Base-by-base conservation (phyloP, 164 flowering plant genomes). In the Nymphaea thermarum region DNA sequence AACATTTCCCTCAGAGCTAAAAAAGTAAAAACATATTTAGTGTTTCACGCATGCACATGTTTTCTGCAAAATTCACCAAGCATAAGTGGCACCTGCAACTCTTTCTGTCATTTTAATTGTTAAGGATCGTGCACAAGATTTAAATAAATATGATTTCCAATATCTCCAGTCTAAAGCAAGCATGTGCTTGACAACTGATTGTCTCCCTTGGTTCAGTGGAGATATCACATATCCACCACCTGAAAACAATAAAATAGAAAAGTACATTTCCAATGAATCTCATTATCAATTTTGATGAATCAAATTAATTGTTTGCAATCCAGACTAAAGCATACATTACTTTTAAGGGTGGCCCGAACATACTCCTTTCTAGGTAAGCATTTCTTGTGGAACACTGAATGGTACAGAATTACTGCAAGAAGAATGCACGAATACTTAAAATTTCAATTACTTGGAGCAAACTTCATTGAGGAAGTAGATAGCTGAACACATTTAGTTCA, bases 171-270 rank as follows among this genome's bases (percentile, higher is more conserved):
- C 97, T 62, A 91, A 79, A 16, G 97, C 86, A 73, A 91, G 89
- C 98, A 94, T 94, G 81, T 94, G 96, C 70, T 85, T 94, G 7
- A 94, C 92, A 63, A 91, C 83, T 17, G 93, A 88, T 51, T 81
- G 79, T 66, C 82, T 87, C 42, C 93, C 95, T 64, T 85, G 80
- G 73, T 82, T 81, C 15, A 82, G 72, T 1, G 98, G 97, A 72
- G 89, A 77, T 67, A 91, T 78, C 25, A 91, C 91, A 72, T 82
- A 94, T 70, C 98, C 98, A 59, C 98, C 98, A 77, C 98, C 98
- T 93, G 79, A 74, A 75, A 68, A 42, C 1, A 51, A 51, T 15
- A 51, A 51, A 51, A 51, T 51, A 15, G 57, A 15, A 4, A 51
- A 51, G 8, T 51, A 51, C 57, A 51, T 51, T 10, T 51, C 57